Evolutionary conservation across 805 yeast genomes (phyloP), one percentile per base, ranked within the genome.

Genomic region (Tetrapisispora iriomotensis): DNA sequence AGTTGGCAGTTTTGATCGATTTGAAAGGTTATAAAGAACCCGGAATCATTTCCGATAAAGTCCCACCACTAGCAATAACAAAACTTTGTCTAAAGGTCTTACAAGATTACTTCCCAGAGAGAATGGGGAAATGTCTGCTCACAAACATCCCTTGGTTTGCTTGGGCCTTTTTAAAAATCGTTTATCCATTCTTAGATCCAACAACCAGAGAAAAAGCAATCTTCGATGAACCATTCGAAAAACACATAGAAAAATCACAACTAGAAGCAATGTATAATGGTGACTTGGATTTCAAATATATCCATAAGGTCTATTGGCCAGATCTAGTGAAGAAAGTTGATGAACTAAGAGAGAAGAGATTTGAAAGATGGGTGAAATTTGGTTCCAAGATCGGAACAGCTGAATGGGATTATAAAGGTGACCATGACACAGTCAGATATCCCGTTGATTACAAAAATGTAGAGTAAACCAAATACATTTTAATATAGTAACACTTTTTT

Each of bases 171-270:
- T 64, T 75, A 49, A 75, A 74, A 51, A 56, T 74, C 39, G 70
- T 72, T 38, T 72, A 72, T 39, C 80, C 80, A 20, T 71, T 75
- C 45, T 67, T 75, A 38, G 81, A 75, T 49, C 79, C 79, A 7
- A 67, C 68, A 43, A 74, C 81, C 1, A 65, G 77, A 42, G 71
- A 70, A 60, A 75, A 75, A 54, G 68, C 76, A 6, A 64, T 72
- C 10, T 74, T 72, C 47, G 79, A 74, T 46, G 75, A 73, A 45
- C 77, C 79, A 1, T 74, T 74, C 46, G 74, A 66, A 36, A 66
- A 72, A 40, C 72, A 67, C 40, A 74, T 75, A 3, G 79, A 78
- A 8, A 58, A 61, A 34, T 65, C 71, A 36, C 79, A 75, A 49
- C 56, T 75, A 34, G 76, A 71, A 39, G 64, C 67, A 35, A 65